Conservation (phyloP, 805 yeast genomes). For the Zygotorulaspora chibaensis region DNA sequence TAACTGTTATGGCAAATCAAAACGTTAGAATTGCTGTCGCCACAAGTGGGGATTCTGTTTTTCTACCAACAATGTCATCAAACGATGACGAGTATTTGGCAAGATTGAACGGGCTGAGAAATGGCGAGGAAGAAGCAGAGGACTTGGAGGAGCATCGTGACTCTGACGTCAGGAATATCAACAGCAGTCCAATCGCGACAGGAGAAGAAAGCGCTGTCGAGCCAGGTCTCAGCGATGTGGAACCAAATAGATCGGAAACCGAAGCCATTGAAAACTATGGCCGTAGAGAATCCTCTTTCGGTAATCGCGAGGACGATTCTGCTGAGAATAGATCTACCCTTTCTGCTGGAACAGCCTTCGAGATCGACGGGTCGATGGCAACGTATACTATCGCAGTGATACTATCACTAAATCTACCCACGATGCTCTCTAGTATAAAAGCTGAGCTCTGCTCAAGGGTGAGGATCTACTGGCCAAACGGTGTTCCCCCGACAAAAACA, state of each 20-base stretch:
- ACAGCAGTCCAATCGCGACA: neutral
- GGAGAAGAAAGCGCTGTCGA: neutral
- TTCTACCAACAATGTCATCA: slow-evolving; percentile 32
- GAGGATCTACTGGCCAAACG: slow-evolving; percentile 50
- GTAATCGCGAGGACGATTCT: neutral
- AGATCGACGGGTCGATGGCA: slow-evolving; percentile 28
- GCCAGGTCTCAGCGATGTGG: too few species aligned
- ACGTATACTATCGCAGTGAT: slow-evolving; percentile 53
- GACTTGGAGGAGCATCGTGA: neutral
- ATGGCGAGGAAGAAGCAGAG: slow-evolving; percentile 10
- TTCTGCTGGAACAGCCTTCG: slow-evolving; percentile 5
- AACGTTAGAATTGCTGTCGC: slow-evolving; percentile 29
- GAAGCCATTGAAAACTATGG: too few species aligned
- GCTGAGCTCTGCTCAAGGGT: slow-evolving; percentile 43
- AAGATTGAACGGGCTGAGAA: slow-evolving; percentile 23
- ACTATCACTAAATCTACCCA: slow-evolving; percentile 41
- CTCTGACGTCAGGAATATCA: neutral
- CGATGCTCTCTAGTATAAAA: slow-evolving; percentile 37
- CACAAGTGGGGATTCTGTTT: slow-evolving; percentile 35
- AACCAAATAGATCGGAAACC: too few species aligned
- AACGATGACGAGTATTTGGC: slow-evolving; percentile 31
- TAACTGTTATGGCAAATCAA: slow-evolving; percentile 14
- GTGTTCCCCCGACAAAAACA: slow-evolving; percentile 45
- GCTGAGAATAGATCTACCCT: neutral
- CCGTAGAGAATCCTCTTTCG: neutral